Evolutionary conservation across 495 filamentous ascomycete genomes (phyloP), one percentile per base, ranked within the genome.

Genomic region (Friedmanniomyces simplex): DNA sequence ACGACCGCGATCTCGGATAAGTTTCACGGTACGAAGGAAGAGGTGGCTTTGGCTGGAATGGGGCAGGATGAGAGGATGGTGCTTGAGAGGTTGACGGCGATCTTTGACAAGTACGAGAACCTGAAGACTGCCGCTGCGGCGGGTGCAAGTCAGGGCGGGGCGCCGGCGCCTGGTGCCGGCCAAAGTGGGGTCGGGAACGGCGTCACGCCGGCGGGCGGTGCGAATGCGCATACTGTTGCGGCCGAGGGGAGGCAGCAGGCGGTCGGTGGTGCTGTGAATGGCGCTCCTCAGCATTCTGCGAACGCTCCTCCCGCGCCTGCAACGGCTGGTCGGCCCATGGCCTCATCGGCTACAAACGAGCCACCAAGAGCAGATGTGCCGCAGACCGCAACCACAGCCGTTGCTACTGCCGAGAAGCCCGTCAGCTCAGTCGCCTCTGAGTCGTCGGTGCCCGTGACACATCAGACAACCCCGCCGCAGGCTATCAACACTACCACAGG

Each of bases 21-120:
- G 11, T 54, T 41, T 18, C 51, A 54, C 24, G 51, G 34, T 13
- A 54, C n/a, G 16, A 36, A 52, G 39, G 39, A n/a, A 13, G 30
- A 52, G 25, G 26, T 20, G 49, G 30, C 12, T 24, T 16, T 49
- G 49, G 49, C 25, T 18, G 26, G 18, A 6, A 52, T 25, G 26
- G 30, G n/a, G 7, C 20, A 52, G 16, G 26, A 32, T 18, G 49
- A 52, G 49, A 32, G 30, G 49, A 14, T 14, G 18, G 49, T 52
- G 30, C 20, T 18, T 2, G 49, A 22, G 49, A 36, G n/a, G 26
- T 16, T 52, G 49, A 36, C 25, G 49, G 25, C 16, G 25, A 52
- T 52, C 20, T 52, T 52, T 25, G 49, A 32, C 25, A 49, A 49
- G 46, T 49, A 52, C 12, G 49, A 52, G 49, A 22, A 52, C 12